phyloP scores from a whole-genome alignment of 768 basidiomycete species.

The Wakefieldia striispora region DNA sequence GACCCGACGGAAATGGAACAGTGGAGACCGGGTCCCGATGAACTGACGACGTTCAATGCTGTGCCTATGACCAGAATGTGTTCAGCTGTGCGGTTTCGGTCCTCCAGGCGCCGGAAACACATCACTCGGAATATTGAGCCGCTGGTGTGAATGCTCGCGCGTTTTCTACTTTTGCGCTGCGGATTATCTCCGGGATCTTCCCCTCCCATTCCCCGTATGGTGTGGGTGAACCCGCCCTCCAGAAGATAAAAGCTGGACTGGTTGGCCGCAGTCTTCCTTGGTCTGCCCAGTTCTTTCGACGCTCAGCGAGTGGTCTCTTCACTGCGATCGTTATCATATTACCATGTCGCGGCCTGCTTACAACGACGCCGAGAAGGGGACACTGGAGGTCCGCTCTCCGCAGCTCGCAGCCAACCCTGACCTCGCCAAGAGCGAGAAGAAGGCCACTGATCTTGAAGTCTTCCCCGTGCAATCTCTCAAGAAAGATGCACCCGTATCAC shows the following conservation, averaged over 20 bases:
- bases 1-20: conserved; percentile 1
- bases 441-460: conserved; percentile 29
- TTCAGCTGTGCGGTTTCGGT: not conserved
- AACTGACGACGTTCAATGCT: not conserved
- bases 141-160: conserved; percentile 13
- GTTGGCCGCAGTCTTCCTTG: not conserved
- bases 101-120: conserved; percentile 1
- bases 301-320: conserved; percentile 10
- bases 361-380: conserved; percentile 60
- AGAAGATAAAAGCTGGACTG: conserved; percentile 24
- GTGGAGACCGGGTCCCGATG: conserved; percentile 14
- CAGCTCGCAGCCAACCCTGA: conserved; percentile 26
- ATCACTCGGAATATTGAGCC: conserved; percentile 13
- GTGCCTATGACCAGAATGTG: conserved; percentile 2
- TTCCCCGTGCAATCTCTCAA: conserved; percentile 38
- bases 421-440: conserved; percentile 40
- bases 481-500: conserved; percentile 39
- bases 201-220: conserved; percentile 10
- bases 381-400: conserved; percentile 42
- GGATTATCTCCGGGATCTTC: conserved; percentile 20
- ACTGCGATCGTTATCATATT: conserved; percentile 3
- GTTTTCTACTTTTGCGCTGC: conserved; percentile 1
- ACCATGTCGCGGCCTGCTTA: conserved; percentile 46
- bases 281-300: conserved; percentile 8
- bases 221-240: not conserved